phyloP scores from a whole-genome alignment of 2,329 filamentous ascomycete genomes.

The Pyricularia grisea region DNA sequence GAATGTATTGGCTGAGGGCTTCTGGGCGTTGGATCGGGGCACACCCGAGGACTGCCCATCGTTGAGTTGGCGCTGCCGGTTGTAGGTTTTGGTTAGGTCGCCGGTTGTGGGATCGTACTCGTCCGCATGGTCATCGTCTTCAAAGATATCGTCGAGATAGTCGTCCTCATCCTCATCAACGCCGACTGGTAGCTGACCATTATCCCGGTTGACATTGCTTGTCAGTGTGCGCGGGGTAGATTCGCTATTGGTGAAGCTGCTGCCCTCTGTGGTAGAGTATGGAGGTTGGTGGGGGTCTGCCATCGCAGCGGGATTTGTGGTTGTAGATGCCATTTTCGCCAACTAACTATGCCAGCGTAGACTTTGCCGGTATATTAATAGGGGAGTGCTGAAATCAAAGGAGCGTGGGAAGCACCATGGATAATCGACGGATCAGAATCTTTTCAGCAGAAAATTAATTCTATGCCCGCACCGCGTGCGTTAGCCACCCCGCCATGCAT shows the following conservation, averaged over 20 bases:
- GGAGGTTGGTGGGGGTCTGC: slow-evolving; percentile 35
- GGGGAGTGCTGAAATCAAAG: background rate
- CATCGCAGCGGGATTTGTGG: background rate
- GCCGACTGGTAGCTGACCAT: slow-evolving; percentile 17
- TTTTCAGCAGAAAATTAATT: background rate
- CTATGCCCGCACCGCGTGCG: background rate
- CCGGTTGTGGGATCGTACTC: slow-evolving; percentile 46
- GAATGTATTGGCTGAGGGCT: slow-evolving; percentile 68
- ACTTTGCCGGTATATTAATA: background rate
- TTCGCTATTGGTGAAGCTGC: slow-evolving; percentile 31
- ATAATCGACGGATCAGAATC: background rate
- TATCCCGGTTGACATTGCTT: slow-evolving; percentile 18
- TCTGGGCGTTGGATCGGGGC: slow-evolving; percentile 68
- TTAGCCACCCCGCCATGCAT: background rate
- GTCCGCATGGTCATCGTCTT: slow-evolving; percentile 39
- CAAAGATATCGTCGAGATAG: slow-evolving; percentile 31
- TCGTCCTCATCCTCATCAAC: slow-evolving; percentile 24
- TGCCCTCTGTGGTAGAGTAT: slow-evolving; percentile 31
- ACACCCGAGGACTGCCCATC: slow-evolving; percentile 27
- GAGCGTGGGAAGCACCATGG: background rate
- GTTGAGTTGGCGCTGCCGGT: slow-evolving; percentile 63
- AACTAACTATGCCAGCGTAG: background rate
- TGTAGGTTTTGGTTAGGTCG: slow-evolving; percentile 81
- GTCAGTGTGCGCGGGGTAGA: slow-evolving; percentile 8
- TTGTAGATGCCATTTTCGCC: background rate